Base-by-base conservation (phyloP, 805 yeast species). In the Candida gorgasii region DNA sequence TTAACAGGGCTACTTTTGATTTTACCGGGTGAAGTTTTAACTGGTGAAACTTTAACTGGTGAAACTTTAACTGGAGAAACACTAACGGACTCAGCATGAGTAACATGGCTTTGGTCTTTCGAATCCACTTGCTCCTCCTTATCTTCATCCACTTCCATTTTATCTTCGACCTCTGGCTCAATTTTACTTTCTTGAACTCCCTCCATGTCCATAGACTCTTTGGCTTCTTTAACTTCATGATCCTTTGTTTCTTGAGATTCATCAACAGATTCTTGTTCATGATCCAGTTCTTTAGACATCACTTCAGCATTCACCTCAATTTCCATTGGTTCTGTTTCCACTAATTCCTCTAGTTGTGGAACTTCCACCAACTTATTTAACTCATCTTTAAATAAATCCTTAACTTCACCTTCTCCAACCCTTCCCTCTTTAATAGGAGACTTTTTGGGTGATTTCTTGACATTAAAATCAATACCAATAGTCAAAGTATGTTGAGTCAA, bases 331-430 rank as follows among this genome's bases (percentile, higher is more conserved):
- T 23, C 23, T 12, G 22, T 40, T 44, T 8, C 52, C 48, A 31
- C 18, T 15, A 9, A 9, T 20, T 20, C 24, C 9, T 20, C 24
- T 7, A 20, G 24, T 9, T 7, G 6, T 6, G 24, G 24, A 6
- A 30, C 33, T 9, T 12, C 16, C 24, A 9, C 24, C 24, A 20
- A n/a, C 74, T 35, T 73, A 59, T 36, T 89, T 71, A 29, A 29
- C 5, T 29, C n/a, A n/a, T n/a, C 33, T 8, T 29, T 13, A 4
- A 51, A 43, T 16, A 43, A 39, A 17, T 33, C 43, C 13, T 29
- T 13, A 4, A 51, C 43, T 16, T 38, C 33, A 17, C 28, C 43
- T 14, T 36, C 22, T 11, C 18, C 16, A 29, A 16, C 20, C 20
- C 16, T 20, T 13, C 4, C 11, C 8, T 28, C 35, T 13, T 36